Evolutionary conservation across 164 flowering plant species (phyloP).

Genomic region (Macadamia integrifolia): DNA sequence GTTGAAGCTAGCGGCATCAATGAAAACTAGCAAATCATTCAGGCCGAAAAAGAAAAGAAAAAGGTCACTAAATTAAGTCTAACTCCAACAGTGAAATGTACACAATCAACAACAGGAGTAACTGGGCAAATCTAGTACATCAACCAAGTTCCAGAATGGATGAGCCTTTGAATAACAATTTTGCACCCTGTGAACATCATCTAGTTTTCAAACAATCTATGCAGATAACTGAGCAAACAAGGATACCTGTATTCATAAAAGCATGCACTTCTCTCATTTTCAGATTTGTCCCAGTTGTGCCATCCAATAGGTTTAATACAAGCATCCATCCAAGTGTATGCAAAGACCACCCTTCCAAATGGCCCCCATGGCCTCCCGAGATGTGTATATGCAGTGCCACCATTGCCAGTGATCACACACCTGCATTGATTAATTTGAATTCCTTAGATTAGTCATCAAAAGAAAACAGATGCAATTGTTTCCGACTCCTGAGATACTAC

Average conservation of each 20-base stretch:
- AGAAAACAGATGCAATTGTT: not conserved
- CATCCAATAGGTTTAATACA: slow-evolving; percentile 76
- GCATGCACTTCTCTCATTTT: slow-evolving; percentile 92
- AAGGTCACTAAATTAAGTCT: no score
- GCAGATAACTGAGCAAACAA: not conserved
- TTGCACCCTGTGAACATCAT: no score
- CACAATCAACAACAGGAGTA: no score
- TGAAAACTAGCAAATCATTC: no score
- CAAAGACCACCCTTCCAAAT: slow-evolving; percentile 87
- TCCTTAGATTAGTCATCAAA: not conserved
- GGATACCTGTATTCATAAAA: slow-evolving; percentile 92
- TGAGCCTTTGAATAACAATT: no score
- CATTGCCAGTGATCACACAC: slow-evolving; percentile 93
- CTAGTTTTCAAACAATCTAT: no score
- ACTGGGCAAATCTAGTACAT: no score
- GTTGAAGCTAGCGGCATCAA: no score
- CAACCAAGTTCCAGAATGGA: no score
- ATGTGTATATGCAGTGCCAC: slow-evolving; percentile 51
- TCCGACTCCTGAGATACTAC: not conserved
- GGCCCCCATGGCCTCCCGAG: slow-evolving; percentile 99
- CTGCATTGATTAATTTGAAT: slow-evolving; percentile 29
- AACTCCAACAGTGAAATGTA: no score
- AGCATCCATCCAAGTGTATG: slow-evolving; percentile 76
- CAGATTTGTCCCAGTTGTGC: slow-evolving; percentile 89
- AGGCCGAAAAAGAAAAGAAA: no score